Evolutionary conservation across 225 moss, liverwort and hornwort genomes (phyloP).

Genomic region (Pseudoscleropodium purum): DNA sequence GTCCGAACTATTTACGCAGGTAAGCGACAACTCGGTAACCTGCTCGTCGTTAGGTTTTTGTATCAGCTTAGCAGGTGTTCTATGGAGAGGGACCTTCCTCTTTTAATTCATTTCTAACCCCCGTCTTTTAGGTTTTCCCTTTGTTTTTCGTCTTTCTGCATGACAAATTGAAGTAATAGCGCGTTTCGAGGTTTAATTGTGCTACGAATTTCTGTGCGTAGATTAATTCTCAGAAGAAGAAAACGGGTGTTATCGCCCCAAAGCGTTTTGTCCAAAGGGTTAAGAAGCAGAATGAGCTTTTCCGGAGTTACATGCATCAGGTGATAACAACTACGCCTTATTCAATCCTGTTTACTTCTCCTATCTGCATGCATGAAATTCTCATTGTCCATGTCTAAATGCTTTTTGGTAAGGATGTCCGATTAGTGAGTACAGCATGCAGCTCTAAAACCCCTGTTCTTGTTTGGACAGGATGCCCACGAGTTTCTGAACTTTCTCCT

Average conservation of each 20-base stretch:
- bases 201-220: slow-evolving; percentile 2
- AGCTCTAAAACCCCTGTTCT: neutral
- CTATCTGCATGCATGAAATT: neutral
- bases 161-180: neutral
- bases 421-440: neutral
- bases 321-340: slow-evolving; percentile 4
- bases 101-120: neutral
- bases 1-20: slow-evolving; percentile 91
- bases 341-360: neutral
- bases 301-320: slow-evolving; percentile 99
- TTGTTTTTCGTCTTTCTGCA: neutral
- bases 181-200: neutral
- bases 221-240: slow-evolving; percentile 94
- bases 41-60: neutral
- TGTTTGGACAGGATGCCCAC: slow-evolving; percentile 75
- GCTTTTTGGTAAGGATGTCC: neutral
- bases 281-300: slow-evolving; percentile 98
- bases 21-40: neutral
- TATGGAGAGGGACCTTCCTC: neutral
- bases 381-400: neutral
- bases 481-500: slow-evolving; percentile 94
- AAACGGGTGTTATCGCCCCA: slow-evolving; percentile 94
- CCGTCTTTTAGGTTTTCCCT: neutral
- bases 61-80: neutral
- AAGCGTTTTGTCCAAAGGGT: slow-evolving; percentile 99